A percentile compares a stretch with the other conserved stretches of the same genome.
These are phyloP conservation scores for Obelidium mucronatum DNA, from an alignment of 192 early-diverging fungal genomes.

Conservation along the genomic window DNA sequence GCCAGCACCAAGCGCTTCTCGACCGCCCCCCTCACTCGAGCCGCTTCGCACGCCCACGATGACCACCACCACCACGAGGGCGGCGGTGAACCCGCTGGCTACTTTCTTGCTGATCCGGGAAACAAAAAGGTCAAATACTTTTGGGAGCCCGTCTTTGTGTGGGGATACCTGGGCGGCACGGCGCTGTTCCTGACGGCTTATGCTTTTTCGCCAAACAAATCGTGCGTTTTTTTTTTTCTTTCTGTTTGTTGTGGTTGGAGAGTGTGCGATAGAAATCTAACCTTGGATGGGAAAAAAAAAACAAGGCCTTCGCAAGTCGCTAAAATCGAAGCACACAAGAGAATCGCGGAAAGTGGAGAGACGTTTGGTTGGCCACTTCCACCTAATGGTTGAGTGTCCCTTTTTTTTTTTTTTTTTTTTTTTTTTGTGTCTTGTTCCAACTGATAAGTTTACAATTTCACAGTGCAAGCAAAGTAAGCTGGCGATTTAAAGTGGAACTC, in stretches of 20 bases:
- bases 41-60: no score
- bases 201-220: slow-evolving; percentile 41
- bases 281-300: no score
- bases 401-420: no score
- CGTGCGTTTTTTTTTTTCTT: slow-evolving; percentile 28
- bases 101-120: slow-evolving; percentile 32
- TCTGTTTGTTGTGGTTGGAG: no score
- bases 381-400: slow-evolving; percentile 41
- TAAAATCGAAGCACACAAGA: slow-evolving; percentile 45
- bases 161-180: slow-evolving; percentile 46
- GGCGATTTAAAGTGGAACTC: no score
- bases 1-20: no score
- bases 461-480: no score
- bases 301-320: slow-evolving; percentile 37
- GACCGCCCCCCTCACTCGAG: no score
- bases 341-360: slow-evolving; percentile 47
- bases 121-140: slow-evolving; percentile 43
- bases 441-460: no score
- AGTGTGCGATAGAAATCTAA: no score
- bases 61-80: slow-evolving; percentile 14
- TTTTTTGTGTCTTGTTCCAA: no score
- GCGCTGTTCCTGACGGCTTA: slow-evolving; percentile 39
- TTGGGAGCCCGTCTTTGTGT: slow-evolving; percentile 52
- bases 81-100: slow-evolving; percentile 31
- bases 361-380: slow-evolving; percentile 55